Percentiles rank a stretch among this genome's conserved stretches.
These are phyloP conservation scores for Citrus trifoliata DNA, from an alignment of 345 rosid genomes.

Conservation along the genomic window DNA sequence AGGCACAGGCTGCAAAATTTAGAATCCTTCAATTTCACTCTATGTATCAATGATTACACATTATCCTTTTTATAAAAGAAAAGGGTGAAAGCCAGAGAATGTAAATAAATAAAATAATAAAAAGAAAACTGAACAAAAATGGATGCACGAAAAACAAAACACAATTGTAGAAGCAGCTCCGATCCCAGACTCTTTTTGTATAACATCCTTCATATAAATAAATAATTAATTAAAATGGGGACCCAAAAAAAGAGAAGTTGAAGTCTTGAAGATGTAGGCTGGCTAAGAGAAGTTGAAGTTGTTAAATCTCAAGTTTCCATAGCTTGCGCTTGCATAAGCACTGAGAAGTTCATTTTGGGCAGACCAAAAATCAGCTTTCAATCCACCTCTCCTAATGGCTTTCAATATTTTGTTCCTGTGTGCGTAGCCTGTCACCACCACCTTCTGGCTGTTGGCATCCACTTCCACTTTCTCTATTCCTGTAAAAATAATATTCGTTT, in stretches of 20 bases:
- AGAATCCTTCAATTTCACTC: slow-evolving; percentile 23
- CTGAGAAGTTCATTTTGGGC: slow-evolving; percentile 36
- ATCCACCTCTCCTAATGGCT: slow-evolving; percentile 41
- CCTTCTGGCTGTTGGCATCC: slow-evolving; percentile 39
- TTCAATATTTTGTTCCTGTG: slow-evolving; percentile 39
- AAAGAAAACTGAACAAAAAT: too few relatives aligned
- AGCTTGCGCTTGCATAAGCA: slow-evolving; percentile 34
- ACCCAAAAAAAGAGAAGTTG: background rate
- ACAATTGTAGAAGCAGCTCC: too few relatives aligned
- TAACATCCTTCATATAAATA: background rate
- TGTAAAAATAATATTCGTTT: background rate
- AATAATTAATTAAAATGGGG: background rate
- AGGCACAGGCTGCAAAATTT: slow-evolving; percentile 9
- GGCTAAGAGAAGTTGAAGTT: slow-evolving; percentile 27
- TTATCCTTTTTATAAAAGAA: slow-evolving; percentile 20
- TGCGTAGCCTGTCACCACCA: slow-evolving; percentile 38
- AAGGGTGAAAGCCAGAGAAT: background rate
- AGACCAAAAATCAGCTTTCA: slow-evolving; percentile 50
- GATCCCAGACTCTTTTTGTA: slow-evolving; percentile 4
- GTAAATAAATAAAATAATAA: too few relatives aligned
- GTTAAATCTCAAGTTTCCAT: slow-evolving; percentile 34
- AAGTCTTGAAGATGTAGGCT: too few relatives aligned
- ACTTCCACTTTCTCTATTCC: slow-evolving; percentile 55
- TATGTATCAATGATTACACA: slow-evolving; percentile 15
- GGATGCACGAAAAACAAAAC: too few relatives aligned